Conservation (phyloP, 2,329 filamentous ascomycete species). For the Epichloe sibirici region DNA sequence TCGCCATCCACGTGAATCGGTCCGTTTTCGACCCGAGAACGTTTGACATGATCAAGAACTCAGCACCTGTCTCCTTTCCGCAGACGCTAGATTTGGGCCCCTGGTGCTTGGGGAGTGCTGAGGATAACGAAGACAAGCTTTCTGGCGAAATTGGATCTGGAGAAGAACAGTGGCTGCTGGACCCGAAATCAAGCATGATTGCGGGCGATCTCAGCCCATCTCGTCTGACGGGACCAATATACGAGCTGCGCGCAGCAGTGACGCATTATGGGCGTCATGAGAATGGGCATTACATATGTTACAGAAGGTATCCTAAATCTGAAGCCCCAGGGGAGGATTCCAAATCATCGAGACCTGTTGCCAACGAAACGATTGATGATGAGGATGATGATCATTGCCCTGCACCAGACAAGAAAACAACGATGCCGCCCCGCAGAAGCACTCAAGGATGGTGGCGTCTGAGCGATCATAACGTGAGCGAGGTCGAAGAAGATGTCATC, state of each 20-base stretch:
- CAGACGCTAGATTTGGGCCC: slow-evolving; percentile 59
- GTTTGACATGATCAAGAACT: slow-evolving; percentile 72
- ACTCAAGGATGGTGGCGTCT: slow-evolving; percentile 71
- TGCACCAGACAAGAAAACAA: slow-evolving; percentile 2
- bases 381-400: slow-evolving; percentile 6
- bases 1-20: slow-evolving; percentile 82
- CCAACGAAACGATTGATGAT: slow-evolving; percentile 3
- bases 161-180: slow-evolving; percentile 56
- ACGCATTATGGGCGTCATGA: slow-evolving; percentile 87
- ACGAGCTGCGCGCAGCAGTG: slow-evolving; percentile 71
- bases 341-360: background rate
- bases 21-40: slow-evolving; percentile 82
- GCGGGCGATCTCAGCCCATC: slow-evolving; percentile 39
- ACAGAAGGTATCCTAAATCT: slow-evolving; percentile 52
- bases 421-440: slow-evolving; percentile 2
- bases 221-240: slow-evolving; percentile 46
- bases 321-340: background rate
- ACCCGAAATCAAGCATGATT: slow-evolving; percentile 64
- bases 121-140: slow-evolving; percentile 8
- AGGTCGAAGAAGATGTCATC: slow-evolving; percentile 61
- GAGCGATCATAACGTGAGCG: slow-evolving; percentile 75
- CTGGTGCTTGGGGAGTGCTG: slow-evolving; percentile 66
- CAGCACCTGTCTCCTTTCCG: slow-evolving; percentile 67
- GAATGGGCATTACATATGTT: slow-evolving; percentile 92
- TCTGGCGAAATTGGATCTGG: slow-evolving; percentile 11